Conservation (phyloP, 805 yeast genomes). For the Helenozyma baotianmanensis region DNA sequence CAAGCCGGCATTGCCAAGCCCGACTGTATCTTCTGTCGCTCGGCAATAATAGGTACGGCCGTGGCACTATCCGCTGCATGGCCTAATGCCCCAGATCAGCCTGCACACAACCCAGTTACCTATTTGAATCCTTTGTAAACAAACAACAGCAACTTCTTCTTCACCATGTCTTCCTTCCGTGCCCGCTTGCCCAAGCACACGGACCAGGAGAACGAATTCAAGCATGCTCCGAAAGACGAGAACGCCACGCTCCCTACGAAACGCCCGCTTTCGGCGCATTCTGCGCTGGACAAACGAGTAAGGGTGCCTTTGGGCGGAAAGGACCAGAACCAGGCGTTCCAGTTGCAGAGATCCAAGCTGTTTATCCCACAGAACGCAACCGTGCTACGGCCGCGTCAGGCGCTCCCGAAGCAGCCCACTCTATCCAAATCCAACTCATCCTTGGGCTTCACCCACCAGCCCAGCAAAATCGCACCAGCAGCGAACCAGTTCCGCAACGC, state of each 20-base stretch:
- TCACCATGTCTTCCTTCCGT: conserved; percentile 4
- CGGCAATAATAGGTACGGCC: too few relatives aligned
- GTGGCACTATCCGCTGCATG: too few relatives aligned
- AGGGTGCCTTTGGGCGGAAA: conserved; percentile 38
- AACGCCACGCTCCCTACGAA: conserved; percentile 4
- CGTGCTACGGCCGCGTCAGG: conserved; percentile 1
- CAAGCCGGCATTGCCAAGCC: too few relatives aligned
- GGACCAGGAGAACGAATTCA: conserved; percentile 11
- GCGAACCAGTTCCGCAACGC: neutral
- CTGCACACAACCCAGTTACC: too few relatives aligned
- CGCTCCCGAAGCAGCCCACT: conserved; percentile 16
- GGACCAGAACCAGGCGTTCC: conserved; percentile 25
- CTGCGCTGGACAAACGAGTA: conserved; percentile 17
- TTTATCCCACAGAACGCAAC: conserved; percentile 6
- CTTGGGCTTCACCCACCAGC: conserved; percentile 22
- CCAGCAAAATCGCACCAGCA: conserved; percentile 1
- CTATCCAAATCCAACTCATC: conserved; percentile 34
- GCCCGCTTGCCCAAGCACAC: conserved; percentile 1
- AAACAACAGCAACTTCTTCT: neutral
- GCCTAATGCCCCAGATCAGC: too few relatives aligned
- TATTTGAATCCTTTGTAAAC: too few relatives aligned
- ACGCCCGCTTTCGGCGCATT: conserved; percentile 5
- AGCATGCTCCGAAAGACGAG: conserved; percentile 2
- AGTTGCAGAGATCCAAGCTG: conserved; percentile 29
- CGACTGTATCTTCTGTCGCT: too few relatives aligned